phyloP scores from a whole-genome alignment of 179 eudicot genomes.

The Corrigiola litoralis region DNA sequence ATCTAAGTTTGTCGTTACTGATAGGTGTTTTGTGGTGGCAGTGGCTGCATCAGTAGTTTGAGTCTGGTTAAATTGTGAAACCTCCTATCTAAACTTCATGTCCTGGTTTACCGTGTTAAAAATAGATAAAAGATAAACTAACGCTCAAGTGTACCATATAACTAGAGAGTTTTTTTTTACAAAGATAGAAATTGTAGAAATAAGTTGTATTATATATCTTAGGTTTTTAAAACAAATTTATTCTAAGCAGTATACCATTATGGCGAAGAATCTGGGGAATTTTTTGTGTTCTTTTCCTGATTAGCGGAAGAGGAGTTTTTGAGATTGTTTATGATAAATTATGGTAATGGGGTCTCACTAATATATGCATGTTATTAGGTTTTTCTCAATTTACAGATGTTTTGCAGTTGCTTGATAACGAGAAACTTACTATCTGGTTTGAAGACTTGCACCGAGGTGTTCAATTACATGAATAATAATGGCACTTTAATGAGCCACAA shows the following conservation, averaged over 20 bases:
- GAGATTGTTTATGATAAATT: not conserved
- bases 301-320: too few species aligned
- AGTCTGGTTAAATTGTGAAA: not conserved
- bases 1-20: not conserved
- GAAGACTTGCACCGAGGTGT: slow-evolving; percentile 88
- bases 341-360: too few species aligned
- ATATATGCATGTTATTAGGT: not conserved
- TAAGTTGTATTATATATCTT: too few species aligned
- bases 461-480: slow-evolving; percentile 55
- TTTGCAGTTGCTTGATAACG: slow-evolving; percentile 88
- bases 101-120: not conserved
- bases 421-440: slow-evolving; percentile 79
- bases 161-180: too few species aligned
- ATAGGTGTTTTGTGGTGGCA: not conserved
- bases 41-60: not conserved
- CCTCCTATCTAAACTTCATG: not conserved
- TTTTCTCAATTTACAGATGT: slow-evolving; percentile 12
- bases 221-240: too few species aligned
- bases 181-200: too few species aligned
- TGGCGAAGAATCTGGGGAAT: not conserved
- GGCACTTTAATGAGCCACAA: slow-evolving; percentile 38
- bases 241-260: too few species aligned
- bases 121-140: too few species aligned
- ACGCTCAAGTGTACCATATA: too few species aligned
- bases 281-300: too few species aligned